These are phyloP conservation scores for Sclerotinia minor DNA, from an alignment of 2,329 filamentous ascomycete species.

Conservation along the genomic window DNA sequence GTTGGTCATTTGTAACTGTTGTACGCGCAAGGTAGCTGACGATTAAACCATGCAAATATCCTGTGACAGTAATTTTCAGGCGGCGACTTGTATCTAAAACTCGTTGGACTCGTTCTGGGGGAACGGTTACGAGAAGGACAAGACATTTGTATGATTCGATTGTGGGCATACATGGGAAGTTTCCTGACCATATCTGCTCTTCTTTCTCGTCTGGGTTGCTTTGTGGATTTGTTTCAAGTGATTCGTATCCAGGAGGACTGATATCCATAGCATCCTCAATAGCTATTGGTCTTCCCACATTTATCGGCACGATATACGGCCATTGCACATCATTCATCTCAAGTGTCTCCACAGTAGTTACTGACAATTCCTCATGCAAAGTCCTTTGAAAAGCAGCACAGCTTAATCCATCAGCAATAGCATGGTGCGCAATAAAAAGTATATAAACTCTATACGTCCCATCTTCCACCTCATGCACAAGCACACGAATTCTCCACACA, in stretches of 20 bases:
- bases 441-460: slow-evolving; percentile 27
- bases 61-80: slow-evolving; percentile 31
- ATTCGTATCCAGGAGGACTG: neutral
- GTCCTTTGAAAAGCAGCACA: slow-evolving; percentile 31
- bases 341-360: neutral
- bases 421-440: slow-evolving; percentile 31
- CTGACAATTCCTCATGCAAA: slow-evolving; percentile 27
- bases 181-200: slow-evolving; percentile 13
- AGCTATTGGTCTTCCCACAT: slow-evolving; percentile 3
- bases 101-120: neutral
- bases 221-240: neutral
- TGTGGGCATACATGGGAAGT: slow-evolving; percentile 11
- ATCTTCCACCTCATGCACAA: slow-evolving; percentile 17
- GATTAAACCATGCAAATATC: slow-evolving; percentile 33
- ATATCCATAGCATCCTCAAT: slow-evolving; percentile 27
- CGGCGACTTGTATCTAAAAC: slow-evolving; percentile 24
- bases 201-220: neutral
- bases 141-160: slow-evolving; percentile 12
- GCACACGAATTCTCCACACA: slow-evolving; percentile 32
- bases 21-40: slow-evolving; percentile 28
- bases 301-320: slow-evolving; percentile 26
- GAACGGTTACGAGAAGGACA: slow-evolving; percentile 22
- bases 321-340: slow-evolving; percentile 3
- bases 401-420: slow-evolving; percentile 32
- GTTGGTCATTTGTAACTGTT: slow-evolving; percentile 17